A percentile compares a stretch with the other conserved stretches of the same genome.
Evolutionary conservation across 805 yeast genomes (phyloP).

Genomic region (Metschnikowia proteae): DNA sequence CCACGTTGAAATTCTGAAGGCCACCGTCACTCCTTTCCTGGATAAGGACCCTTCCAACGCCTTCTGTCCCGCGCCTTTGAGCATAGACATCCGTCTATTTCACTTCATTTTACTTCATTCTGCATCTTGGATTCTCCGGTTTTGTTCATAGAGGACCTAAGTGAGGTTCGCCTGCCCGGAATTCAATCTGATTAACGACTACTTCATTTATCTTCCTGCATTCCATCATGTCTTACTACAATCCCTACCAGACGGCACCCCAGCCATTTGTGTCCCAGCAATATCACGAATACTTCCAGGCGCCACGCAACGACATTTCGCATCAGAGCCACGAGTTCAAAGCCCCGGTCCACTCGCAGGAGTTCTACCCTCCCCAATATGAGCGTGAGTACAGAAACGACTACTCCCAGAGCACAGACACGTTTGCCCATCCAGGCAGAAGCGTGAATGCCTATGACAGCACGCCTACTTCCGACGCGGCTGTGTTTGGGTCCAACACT

Average conservation of each 20-base stretch:
- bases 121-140: conserved; percentile 5
- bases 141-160: neutral
- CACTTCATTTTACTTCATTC: conserved; percentile 8
- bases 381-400: neutral
- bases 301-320: neutral
- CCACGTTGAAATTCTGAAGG: neutral
- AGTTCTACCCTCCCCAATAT: neutral
- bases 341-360: neutral
- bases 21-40: too few species aligned
- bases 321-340: neutral
- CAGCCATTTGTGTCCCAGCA: conserved; percentile 20
- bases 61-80: neutral
- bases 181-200: neutral
- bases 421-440: neutral
- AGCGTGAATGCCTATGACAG: neutral
- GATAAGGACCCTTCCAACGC: neutral
- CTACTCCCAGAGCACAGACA: neutral
- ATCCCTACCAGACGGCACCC: conserved; percentile 37
- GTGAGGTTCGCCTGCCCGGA: neutral
- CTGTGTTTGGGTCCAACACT: neutral
- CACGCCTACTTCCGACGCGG: neutral
- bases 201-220: conserved; percentile 5
- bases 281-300: neutral
- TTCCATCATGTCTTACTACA: conserved; percentile 37
- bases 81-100: conserved; percentile 1